Conservation (phyloP, 2,329 filamentous ascomycete genomes). For the Chaetothyriales sp. region DNA sequence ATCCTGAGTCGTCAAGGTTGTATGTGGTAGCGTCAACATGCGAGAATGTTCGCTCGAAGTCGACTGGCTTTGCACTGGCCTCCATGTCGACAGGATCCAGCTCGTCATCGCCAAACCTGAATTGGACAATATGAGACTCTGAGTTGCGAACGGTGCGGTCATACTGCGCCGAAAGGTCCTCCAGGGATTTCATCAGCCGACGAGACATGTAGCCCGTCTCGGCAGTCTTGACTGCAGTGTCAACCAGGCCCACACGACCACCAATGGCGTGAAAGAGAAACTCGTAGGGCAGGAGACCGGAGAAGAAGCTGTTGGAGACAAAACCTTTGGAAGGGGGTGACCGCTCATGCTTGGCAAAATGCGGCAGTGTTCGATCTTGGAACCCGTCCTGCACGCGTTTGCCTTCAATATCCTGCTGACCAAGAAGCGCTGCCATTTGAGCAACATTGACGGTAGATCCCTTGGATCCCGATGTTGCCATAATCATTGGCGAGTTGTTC, state of each 20-base stretch:
- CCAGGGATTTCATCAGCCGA: constrained; percentile 91
- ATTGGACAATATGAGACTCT: constrained; percentile 77
- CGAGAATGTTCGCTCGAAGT: constrained; percentile 82
- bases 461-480: constrained; percentile 95
- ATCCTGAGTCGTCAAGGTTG: constrained; percentile 58
- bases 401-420: constrained; percentile 93
- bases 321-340: constrained; percentile 95
- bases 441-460: constrained; percentile 96
- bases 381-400: constrained; percentile 91
- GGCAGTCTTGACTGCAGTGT: constrained; percentile 89
- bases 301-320: constrained; percentile 94
- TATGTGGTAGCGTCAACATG: constrained; percentile 66
- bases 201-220: constrained; percentile 99
- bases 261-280: constrained; percentile 98
- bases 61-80: constrained; percentile 76
- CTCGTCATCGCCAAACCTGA: constrained; percentile 92
- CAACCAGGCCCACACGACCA: constrained; percentile 92
- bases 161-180: constrained; percentile 86
- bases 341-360: constrained; percentile 85
- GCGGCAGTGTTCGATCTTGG: constrained; percentile 84
- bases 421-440: constrained; percentile 95
- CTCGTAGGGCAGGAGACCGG: constrained; percentile 74
- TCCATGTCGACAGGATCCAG: constrained; percentile 97
- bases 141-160: constrained; percentile 92
- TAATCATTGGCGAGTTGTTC: constrained; percentile 85